These are phyloP conservation scores for Platismatia glauca DNA, from an alignment of 495 filamentous ascomycete species.

Conservation along the genomic window DNA sequence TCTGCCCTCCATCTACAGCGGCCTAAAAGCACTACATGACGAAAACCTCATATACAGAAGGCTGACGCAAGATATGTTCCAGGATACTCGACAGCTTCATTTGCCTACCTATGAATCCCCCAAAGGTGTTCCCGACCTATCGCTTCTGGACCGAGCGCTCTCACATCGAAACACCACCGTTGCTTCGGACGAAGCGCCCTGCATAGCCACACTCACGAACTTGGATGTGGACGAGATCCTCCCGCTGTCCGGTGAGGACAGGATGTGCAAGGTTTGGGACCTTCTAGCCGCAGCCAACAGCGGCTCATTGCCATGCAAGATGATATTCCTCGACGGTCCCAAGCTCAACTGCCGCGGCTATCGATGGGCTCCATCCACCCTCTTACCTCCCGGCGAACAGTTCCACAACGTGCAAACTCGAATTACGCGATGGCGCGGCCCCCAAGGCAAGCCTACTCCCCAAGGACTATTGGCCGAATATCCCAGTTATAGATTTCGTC, in stretches of 20 bases:
- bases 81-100: not conserved
- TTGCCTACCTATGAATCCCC: not conserved
- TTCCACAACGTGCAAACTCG: not conserved
- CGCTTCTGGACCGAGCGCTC: constrained; percentile 5
- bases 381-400: not conserved
- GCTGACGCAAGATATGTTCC: not conserved
- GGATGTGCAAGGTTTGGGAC: constrained; percentile 6
- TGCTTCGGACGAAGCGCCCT: not conserved
- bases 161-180: constrained; percentile 6
- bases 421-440: not conserved
- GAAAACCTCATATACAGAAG: not conserved
- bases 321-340: constrained; percentile 10
- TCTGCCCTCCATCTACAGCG: not conserved
- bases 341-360: constrained; percentile 9
- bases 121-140: not conserved
- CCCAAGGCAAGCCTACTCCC: not conserved
- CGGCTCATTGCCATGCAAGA: constrained; percentile 3
- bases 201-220: constrained; percentile 1
- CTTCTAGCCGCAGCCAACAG: not conserved
- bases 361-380: constrained; percentile 14
- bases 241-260: not conserved
- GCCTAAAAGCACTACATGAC: not conserved
- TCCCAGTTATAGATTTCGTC: not conserved
- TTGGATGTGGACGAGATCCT: not conserved
- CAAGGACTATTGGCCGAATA: constrained; percentile 7